These are phyloP conservation scores for Mycena latifolia DNA, from an alignment of 768 basidiomycete genomes.

Conservation along the genomic window DNA sequence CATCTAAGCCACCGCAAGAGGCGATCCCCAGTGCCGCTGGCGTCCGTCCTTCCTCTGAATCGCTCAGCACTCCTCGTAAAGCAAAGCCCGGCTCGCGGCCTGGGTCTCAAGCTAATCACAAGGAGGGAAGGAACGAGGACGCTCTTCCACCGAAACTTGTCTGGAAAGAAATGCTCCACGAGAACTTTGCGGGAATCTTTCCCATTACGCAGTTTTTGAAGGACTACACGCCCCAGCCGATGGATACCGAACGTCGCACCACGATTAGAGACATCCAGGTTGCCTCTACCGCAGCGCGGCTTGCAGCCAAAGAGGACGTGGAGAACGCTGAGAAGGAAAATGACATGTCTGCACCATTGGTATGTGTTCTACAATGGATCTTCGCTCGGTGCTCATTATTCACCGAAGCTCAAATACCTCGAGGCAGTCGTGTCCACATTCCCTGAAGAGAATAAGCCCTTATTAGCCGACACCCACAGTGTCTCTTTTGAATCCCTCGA, in stretches of 20 bases:
- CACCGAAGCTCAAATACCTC: constrained; percentile 1
- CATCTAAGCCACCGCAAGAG: constrained; percentile 2
- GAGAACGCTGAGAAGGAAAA: not conserved
- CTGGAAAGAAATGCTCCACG: not conserved
- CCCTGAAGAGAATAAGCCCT: not conserved
- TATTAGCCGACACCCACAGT: constrained; percentile 11
- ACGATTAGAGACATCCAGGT: not conserved
- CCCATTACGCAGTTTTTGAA: constrained; percentile 1
- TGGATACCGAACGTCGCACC: not conserved
- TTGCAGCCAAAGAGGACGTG: not conserved
- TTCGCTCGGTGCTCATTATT: not conserved
- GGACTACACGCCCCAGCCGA: not conserved
- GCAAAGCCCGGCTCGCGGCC: not conserved
- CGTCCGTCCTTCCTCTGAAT: not conserved
- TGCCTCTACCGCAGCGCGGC: not conserved
- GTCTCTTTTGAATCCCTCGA: not conserved
- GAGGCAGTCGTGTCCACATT: not conserved
- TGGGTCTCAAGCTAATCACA: too few relatives aligned
- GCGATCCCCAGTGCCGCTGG: too few relatives aligned
- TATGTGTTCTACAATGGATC: too few relatives aligned
- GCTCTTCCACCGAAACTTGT: not conserved
- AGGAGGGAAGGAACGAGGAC: not conserved
- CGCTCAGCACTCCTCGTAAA: not conserved
- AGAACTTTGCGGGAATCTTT: constrained; percentile 2
- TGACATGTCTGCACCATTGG: not conserved